A percentile compares a stretch with the other conserved stretches of the same genome.
These are phyloP conservation scores for Penicillium psychrofluorescens DNA, from an alignment of 495 filamentous ascomycete genomes.

Conservation along the genomic window DNA sequence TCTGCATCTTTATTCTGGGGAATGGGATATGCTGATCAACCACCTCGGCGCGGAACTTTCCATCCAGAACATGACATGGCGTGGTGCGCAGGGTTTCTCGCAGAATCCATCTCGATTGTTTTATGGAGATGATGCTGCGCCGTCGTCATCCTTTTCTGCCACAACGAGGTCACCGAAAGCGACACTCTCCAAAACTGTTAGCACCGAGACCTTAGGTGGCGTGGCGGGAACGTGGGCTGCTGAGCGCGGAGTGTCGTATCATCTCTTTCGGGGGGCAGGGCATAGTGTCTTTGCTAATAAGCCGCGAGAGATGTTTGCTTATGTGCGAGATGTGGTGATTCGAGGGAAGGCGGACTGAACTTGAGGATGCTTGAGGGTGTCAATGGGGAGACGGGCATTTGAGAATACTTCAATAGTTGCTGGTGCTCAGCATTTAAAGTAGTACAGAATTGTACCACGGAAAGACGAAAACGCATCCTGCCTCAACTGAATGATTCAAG, in stretches of 20 bases:
- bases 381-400: no score
- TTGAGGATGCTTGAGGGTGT: no score
- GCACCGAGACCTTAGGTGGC: neutral
- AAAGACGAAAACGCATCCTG: no score
- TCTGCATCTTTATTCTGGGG: conserved; percentile 32
- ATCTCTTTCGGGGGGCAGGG: conserved; percentile 26
- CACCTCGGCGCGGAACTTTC: conserved; percentile 29
- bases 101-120: conserved; percentile 11
- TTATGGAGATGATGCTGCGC: conserved; percentile 18
- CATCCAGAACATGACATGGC: conserved; percentile 38
- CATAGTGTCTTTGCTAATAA: conserved; percentile 31
- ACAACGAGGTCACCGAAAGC: neutral
- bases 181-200: neutral
- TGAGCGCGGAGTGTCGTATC: conserved; percentile 29
- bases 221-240: conserved; percentile 20
- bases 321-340: conserved; percentile 30
- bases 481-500: no score
- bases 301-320: conserved; percentile 32
- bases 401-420: no score
- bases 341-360: conserved; percentile 2
- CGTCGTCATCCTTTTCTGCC: neutral
- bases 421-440: no score
- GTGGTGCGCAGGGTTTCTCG: conserved; percentile 23
- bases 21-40: conserved; percentile 35
- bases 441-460: no score